A percentile compares a stretch with the other conserved stretches of the same genome.
phyloP scores from a whole-genome alignment of 2,329 filamentous ascomycete species.

The Talaromyces sp. region DNA sequence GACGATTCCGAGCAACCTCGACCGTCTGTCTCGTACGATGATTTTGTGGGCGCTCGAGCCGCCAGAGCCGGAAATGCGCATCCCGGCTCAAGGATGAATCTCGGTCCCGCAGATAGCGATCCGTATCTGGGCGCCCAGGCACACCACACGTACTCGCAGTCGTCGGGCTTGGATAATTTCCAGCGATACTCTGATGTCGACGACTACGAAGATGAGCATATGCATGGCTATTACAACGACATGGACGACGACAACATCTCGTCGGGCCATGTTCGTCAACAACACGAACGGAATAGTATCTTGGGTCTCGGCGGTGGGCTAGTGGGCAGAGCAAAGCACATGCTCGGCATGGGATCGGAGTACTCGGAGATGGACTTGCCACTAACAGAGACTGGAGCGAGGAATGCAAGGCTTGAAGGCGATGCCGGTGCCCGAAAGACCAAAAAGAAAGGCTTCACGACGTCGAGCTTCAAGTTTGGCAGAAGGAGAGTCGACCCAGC shows the following conservation, averaged over 20 bases:
- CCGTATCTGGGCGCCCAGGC: constrained; percentile 32
- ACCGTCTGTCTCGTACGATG: constrained; percentile 88
- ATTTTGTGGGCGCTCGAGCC: constrained; percentile 78
- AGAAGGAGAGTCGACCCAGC: constrained; percentile 80
- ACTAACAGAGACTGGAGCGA: constrained; percentile 69
- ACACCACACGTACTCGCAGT: constrained; percentile 60
- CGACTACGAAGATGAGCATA: constrained; percentile 71
- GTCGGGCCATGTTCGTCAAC: constrained; percentile 47
- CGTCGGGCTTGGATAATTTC: constrained; percentile 80
- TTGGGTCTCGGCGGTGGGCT: constrained; percentile 80
- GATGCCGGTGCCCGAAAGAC: constrained; percentile 38
- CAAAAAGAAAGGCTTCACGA: constrained; percentile 56
- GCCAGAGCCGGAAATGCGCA: constrained; percentile 45
- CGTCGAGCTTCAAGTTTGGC: constrained; percentile 84
- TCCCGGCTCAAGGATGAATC: constrained; percentile 24
- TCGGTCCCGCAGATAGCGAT: constrained; percentile 28
- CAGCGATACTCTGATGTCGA: constrained; percentile 87
- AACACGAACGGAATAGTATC: constrained; percentile 81
- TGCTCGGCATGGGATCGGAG: constrained; percentile 75
- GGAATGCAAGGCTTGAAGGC: constrained; percentile 28
- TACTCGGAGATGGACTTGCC: constrained; percentile 99
- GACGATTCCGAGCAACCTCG: constrained; percentile 61
- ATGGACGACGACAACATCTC: constrained; percentile 52
- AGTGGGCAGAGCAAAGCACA: constrained; percentile 81
- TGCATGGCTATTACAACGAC: constrained; percentile 66